These are phyloP conservation scores for Zymoseptoria passerinii DNA, from an alignment of 2,329 filamentous ascomycete species.

Conservation along the genomic window DNA sequence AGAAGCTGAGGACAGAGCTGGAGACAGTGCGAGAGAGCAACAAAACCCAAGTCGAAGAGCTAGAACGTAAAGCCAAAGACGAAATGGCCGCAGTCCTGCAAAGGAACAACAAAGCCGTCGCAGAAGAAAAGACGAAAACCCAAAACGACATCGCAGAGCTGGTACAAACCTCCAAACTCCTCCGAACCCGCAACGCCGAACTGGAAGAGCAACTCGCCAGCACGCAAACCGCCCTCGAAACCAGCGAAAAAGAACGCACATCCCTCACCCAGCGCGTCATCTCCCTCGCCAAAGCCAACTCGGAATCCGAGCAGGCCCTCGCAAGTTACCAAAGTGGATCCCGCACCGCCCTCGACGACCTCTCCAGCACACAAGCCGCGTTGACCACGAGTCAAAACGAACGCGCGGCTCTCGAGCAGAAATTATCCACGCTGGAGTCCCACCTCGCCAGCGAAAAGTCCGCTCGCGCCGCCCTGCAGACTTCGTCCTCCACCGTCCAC, in stretches of 20 bases:
- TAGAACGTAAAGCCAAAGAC: background rate
- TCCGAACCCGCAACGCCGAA: background rate
- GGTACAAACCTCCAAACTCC: background rate
- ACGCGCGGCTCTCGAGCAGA: background rate
- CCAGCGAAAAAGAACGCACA: background rate
- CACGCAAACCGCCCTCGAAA: background rate
- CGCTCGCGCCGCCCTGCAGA: background rate
- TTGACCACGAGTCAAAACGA: background rate
- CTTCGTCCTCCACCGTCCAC: background rate
- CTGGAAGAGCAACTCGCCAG: background rate
- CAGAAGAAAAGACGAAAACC: background rate
- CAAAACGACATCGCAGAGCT: background rate
- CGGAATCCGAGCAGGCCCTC: background rate
- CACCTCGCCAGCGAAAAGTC: background rate
- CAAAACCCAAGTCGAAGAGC: background rate
- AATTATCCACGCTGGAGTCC: background rate
- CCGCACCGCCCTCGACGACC: background rate
- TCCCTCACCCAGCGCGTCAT: background rate
- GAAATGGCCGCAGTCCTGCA: background rate
- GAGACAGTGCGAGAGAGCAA: background rate
- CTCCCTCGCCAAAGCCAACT: background rate
- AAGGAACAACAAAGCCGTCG: background rate
- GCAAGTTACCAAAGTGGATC: background rate
- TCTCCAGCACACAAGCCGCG: background rate
- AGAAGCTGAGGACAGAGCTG: background rate